phyloP scores from a whole-genome alignment of 129 eudicot genomes.

The Gnaphalium uliginosum region DNA sequence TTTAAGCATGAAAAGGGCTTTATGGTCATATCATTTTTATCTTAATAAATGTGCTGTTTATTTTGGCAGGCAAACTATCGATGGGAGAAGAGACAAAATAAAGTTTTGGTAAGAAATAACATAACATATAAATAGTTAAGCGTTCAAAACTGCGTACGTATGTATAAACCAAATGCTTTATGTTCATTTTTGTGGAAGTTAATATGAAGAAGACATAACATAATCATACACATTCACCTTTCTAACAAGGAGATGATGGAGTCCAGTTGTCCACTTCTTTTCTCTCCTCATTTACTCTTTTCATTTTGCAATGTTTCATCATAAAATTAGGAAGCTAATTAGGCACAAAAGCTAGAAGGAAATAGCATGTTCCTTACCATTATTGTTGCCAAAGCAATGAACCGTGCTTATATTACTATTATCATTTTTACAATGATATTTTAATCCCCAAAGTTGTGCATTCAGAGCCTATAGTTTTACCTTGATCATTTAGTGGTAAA shows the following conservation, averaged over 20 bases:
- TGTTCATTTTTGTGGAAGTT: neutral
- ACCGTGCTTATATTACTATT: neutral
- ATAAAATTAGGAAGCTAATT: too few species aligned
- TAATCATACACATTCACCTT: too few species aligned
- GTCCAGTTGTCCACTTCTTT: too few species aligned
- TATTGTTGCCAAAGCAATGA: neutral
- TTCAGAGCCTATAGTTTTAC: neutral
- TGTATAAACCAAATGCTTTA: neutral
- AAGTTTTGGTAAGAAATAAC: constrained; percentile 77
- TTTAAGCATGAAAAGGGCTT: neutral
- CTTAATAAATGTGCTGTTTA: neutral
- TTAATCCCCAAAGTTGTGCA: neutral
- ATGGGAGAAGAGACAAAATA: constrained; percentile 89
- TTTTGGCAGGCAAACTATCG: constrained; percentile 74
- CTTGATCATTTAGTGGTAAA: neutral
- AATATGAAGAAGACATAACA: too few species aligned
- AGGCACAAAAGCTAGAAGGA: too few species aligned
- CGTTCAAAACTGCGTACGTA: too few species aligned
- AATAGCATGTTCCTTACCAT: neutral
- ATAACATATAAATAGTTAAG: too few species aligned
- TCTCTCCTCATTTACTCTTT: neutral
- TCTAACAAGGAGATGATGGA: neutral
- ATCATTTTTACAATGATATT: neutral
- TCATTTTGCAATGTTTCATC: neutral
- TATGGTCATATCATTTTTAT: neutral